Base-by-base conservation (phyloP, 257 asterid genomes). In the Fraxinus excelsior region DNA sequence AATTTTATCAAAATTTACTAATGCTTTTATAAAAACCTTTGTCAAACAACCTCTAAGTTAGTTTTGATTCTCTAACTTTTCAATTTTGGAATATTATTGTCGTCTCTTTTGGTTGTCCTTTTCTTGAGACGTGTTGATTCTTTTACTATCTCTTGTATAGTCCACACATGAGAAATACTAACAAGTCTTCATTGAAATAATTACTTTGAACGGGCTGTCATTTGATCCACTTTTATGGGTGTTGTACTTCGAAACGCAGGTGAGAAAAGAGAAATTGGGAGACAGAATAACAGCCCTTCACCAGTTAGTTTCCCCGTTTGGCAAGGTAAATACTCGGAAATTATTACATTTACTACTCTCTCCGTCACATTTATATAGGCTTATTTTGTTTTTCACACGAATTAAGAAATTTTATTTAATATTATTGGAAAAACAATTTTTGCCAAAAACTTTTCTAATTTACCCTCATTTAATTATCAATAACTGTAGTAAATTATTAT, bases 251-350 rank as follows among this genome's bases (percentile, higher is more conserved):
- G 70, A 40, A 74, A 76, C 76, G 72, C 90, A 92, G 97, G 97
- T 87, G 81, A 87, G 97, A 70, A 92, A 92, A 79, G 94, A 91
- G 87, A 92, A 89, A 80, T 67, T 89, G 56, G 96, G 97, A 35
- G 97, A 92, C 87, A 89, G 90, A 82, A 87, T 92, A 81, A 92
- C 97, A 62, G 92, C 97, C 78, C 92, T 92, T 79, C 97, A 92
- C 91, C 96, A 89, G 80, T 76, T 92, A 34, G 97, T 91, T 80
- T 92, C 97, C 72, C 97, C 97, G 73, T 92, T 92, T 79, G 97
- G 97, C 82, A 92, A 92, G 96, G 97, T 93, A 88, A 79, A 76
- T 35, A 74, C 49, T 13, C 3, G 19, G 19, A 44, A 60, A 56
- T n/a, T 4, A 42, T 49, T 74, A 35, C 40, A 35, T 40, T 2